A percentile compares a stretch with the other conserved stretches of the same genome.
Conservation (phyloP, 345 rosid genomes). For the Erucastrum elatum region DNA sequence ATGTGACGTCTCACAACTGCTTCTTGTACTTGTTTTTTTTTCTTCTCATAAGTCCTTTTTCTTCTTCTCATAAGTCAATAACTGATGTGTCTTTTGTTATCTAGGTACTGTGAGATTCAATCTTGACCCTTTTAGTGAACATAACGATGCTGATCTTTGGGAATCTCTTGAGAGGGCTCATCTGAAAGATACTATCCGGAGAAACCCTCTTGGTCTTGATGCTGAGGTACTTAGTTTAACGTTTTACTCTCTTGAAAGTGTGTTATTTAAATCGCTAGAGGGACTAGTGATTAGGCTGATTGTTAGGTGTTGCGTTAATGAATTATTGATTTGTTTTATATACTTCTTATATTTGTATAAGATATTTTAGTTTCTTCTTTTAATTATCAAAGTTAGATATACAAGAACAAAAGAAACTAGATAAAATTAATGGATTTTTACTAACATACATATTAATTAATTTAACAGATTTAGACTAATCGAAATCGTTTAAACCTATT, state of each 20-base stretch:
- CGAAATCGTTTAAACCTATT: no score
- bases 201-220: conserved; percentile 44
- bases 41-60: background rate
- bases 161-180: conserved; percentile 41
- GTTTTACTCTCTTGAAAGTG: no score
- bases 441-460: no score
- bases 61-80: background rate
- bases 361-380: no score
- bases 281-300: no score
- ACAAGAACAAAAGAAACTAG: background rate
- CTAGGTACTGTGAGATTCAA: conserved; percentile 66
- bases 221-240: conserved; percentile 38
- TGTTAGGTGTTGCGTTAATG: no score
- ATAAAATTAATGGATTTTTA: background rate
- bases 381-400: no score
- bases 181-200: conserved; percentile 38
- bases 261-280: no score
- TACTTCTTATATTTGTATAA: no score
- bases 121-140: conserved; percentile 76
- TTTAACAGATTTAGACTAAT: background rate
- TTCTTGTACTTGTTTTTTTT: background rate
- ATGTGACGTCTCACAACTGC: background rate
- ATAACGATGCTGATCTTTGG: conserved; percentile 72
- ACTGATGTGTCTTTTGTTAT: background rate
- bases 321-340: no score